These are phyloP conservation scores for Bocquillonia castaneifolia DNA, from an alignment of 441 rosid genomes.

Conservation along the genomic window DNA sequence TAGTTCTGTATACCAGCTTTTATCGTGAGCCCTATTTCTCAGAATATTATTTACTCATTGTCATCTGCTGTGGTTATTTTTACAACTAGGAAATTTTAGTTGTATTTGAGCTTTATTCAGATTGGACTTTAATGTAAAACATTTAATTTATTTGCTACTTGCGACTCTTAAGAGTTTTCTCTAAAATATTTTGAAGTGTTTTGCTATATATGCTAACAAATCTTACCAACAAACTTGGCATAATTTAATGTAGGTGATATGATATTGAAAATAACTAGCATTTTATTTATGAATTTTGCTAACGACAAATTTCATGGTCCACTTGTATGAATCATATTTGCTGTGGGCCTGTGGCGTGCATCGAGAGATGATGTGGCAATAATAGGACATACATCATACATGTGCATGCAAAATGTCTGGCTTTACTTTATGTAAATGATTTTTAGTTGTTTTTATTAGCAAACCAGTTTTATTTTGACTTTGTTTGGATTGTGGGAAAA, in stretches of 20 bases:
- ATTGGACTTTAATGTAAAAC: slow-evolving; percentile 16
- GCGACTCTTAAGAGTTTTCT: slow-evolving; percentile 17
- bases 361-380: slow-evolving; percentile 2
- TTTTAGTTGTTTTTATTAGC: not conserved
- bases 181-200: slow-evolving; percentile 1
- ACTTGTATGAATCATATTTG: not conserved
- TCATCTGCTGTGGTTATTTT: slow-evolving; percentile 10
- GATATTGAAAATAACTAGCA: not conserved
- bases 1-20: slow-evolving; percentile 67
- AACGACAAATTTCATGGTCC: not conserved
- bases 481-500: slow-evolving; percentile 17
- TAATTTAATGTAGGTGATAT: not conserved
- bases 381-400: not conserved
- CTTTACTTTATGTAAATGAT: not conserved
- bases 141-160: slow-evolving; percentile 10
- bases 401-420: not conserved
- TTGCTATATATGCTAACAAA: not conserved
- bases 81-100: slow-evolving; percentile 7
- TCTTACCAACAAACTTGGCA: not conserved
- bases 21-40: slow-evolving; percentile 66
- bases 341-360: not conserved
- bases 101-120: slow-evolving; percentile 12
- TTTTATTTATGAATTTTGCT: not conserved
- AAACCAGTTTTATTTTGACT: not conserved
- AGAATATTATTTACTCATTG: slow-evolving; percentile 4